phyloP scores from a whole-genome alignment of 2,329 filamentous ascomycete species.

The Metarhizium humberi region DNA sequence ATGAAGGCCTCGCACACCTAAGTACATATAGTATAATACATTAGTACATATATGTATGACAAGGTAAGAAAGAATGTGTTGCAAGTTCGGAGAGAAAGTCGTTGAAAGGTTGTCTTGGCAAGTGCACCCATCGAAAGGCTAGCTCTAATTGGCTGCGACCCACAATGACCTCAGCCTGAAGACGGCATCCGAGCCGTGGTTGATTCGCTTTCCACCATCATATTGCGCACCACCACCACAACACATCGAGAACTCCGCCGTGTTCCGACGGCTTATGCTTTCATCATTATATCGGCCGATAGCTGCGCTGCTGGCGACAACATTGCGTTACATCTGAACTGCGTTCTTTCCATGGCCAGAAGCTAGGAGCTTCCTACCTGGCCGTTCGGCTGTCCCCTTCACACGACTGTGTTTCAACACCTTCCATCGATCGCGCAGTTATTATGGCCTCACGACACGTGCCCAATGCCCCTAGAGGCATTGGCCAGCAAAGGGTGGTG shows the following conservation, averaged over 20 bases:
- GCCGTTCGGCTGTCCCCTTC: neutral
- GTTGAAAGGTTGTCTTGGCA: no score
- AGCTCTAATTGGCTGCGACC: neutral
- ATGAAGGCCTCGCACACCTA: no score
- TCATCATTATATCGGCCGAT: neutral
- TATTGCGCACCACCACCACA: no score
- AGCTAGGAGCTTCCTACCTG: neutral
- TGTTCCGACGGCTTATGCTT: neutral
- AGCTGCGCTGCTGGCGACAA: neutral
- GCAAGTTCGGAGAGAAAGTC: no score
- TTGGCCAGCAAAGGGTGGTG: neutral
- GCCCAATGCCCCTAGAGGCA: neutral
- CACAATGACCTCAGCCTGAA: neutral
- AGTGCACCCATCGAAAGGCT: no score
- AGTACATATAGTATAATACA: no score
- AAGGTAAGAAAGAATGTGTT: no score
- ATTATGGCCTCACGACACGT: slow-evolving; percentile 3
- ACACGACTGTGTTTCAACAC: neutral
- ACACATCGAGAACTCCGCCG: neutral
- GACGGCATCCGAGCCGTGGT: neutral
- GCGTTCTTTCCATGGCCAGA: neutral
- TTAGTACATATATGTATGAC: no score
- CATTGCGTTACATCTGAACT: neutral
- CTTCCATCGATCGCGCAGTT: neutral
- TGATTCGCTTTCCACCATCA: neutral